Base-by-base conservation (phyloP, 768 basidiomycete species). In the Tulasnella sp. region DNA sequence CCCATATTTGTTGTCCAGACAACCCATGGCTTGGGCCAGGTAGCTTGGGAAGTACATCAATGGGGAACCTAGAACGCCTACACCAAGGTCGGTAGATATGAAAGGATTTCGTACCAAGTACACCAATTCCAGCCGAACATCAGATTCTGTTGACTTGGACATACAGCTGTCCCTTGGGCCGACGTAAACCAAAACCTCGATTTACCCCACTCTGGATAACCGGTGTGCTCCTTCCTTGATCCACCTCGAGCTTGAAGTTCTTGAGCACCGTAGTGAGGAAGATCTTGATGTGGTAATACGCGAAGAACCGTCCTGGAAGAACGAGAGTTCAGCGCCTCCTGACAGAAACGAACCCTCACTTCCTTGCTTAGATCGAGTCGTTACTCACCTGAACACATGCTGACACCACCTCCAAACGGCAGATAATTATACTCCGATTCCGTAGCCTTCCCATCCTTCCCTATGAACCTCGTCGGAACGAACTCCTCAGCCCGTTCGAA, bases 181-280 rank as follows among this genome's bases (percentile, higher is more conserved):
- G 60, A 16, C 60, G 60, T 11, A 79, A 44, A 28, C 78, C 78
- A 42, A 79, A 73, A 8, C 78, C 78, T 22, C 78, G 60, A 72
- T 79, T 79, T 18, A 34, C n/a, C 5, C 24, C 64, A 42, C 78
- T 48, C 42, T 75, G 72, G 24, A 75, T 42, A 37, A 79, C 64
- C 6, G 75, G 75, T 12, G 48, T 31, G n/a, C 77, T 78, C 48
- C 40, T 54, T n/a, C 3, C 12, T n/a, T 41, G 54, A 20, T 78
- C 77, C 5, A 78, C 34, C n/a, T 78, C 77, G n/a, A 78, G 58
- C 44, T 42, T 44, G 60, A 78, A 78, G 31, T 54, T 78, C 77
- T 78, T 78, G 8, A 78, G 48, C 1, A 78, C 46, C 42, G 77
- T 78, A 22, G 48, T 69, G 1, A 78, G 46, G n/a, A 69, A 58